Base-by-base conservation (phyloP, 2,329 filamentous ascomycete species). In the Xylariaceae sp. region DNA sequence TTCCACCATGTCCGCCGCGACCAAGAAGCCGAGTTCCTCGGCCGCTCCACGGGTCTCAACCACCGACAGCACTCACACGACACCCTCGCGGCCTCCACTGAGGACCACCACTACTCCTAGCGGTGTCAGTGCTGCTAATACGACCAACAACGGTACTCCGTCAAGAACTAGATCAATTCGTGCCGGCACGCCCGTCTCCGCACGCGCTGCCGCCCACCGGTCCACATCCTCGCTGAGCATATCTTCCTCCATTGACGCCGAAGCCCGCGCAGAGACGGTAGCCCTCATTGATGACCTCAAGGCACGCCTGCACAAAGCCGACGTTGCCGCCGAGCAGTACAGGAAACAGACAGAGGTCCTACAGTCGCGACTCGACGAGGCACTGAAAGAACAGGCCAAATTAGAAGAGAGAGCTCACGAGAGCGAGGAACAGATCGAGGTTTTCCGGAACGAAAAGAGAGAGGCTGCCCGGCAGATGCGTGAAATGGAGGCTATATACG, bases 401-500 rank as follows among this genome's bases (percentile, higher is more conserved):
- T 75, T 97, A 34, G 94, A 99, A 70, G 93, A 97, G 69, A 85
- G 84, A 58, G 79, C 88, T 42, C 92, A 97, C 68, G 92, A 96
- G 71, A 86, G 84, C 64, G 91, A 94, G 56, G 89, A 93, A 69
- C 85, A 87, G 65, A 82, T 93, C 53, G 91, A 96, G 70, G 76
- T 81, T 7, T 77, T 97, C 48, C 84, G 86, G 65, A 91, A 89
- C 63, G 90, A 96, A 65, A 92, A 94, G 73, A 84, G 89, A 62
- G 92, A 97, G 61, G 80, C 87, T 50, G 83, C 86, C 31, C 83
- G 91, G 58, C 88, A 95, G 71, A 89, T 90, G 66, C 84, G 93
- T 58, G 94, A 99, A 69, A 86, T 97, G 75, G 92, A 97, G 71
- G 85, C 86, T 58, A 92, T 95, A 59, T 95, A 96, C 69, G 93